Percentiles rank a stretch among this genome's conserved stretches.
Evolutionary conservation across 148 eudicot species (phyloP).

Genomic region (Chenopodium formosanum): DNA sequence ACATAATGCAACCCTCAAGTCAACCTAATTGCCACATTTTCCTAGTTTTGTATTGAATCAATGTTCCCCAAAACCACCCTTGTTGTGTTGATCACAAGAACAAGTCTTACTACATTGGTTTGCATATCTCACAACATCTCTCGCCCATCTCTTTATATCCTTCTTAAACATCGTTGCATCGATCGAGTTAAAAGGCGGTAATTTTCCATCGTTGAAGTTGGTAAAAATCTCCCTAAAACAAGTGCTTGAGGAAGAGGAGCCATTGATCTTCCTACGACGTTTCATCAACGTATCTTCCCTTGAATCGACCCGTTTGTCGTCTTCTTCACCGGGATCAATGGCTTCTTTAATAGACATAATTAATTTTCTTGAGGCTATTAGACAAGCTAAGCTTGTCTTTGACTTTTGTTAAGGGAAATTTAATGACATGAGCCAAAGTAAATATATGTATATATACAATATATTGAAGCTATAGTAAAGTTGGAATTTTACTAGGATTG

Average conservation of each 20-base stretch:
- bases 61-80: not conserved
- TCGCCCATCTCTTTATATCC: constrained; percentile 67
- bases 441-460: too few relatives aligned
- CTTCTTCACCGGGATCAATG: constrained; percentile 5
- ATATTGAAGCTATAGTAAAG: too few relatives aligned
- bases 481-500: not conserved
- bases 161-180: constrained; percentile 51
- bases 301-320: not conserved
- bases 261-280: constrained; percentile 24
- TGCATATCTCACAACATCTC: constrained; percentile 59
- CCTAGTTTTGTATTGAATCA: not conserved
- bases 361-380: not conserved
- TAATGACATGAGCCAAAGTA: not conserved
- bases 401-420: not conserved
- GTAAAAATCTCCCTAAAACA: constrained; percentile 53
- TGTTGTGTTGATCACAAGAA: not conserved
- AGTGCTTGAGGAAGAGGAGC: constrained; percentile 23
- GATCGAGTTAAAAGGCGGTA: constrained; percentile 33
- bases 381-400: not conserved
- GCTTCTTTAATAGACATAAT: constrained; percentile 27
- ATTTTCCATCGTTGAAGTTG: constrained; percentile 33
- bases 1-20: not conserved
- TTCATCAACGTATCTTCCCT: constrained; percentile 2
- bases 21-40: not conserved
- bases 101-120: constrained; percentile 20